Evolutionary conservation across 2,329 filamentous ascomycete species (phyloP), one percentile per base, ranked within the genome.

Genomic region (Chaetomium olivaceum): DNA sequence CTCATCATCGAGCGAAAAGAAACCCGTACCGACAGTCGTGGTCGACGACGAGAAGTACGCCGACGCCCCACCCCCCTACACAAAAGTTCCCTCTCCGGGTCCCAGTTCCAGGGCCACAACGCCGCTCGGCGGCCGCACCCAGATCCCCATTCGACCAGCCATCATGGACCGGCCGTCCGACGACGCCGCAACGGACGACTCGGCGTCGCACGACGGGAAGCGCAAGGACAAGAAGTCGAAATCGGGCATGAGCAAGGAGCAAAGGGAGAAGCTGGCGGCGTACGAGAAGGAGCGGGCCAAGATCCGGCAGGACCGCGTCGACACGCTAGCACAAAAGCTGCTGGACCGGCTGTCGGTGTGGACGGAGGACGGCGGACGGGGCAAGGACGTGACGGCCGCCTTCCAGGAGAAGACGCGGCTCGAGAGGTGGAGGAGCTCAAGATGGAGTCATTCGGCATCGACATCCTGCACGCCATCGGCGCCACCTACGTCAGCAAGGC

Each of bases 361-460:
- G 94, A 97, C 95, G 6, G 95, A 99, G 82, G n/a, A n/a, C n/a
- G n/a, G 97, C 94, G 3, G 95, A 98, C 80, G 95, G 81, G 87
- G 90, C 55, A 68, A 79, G 16, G 93, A 96, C 72, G 92, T 97
- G 66, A 98, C 94, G 39, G 82, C 81, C 65, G 91, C 95, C 0
- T 99, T 98, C 82, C 89, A 93, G 77, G 92, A 94, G 76, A 97
- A 99, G 86, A 97, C 91, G 71, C 87, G 89, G 50, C 87, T 98
- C 50, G 95, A 99, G 95, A 99, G 80, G 92, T 96, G 29, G 95
- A 99, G 81, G 96, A 98, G 76, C 83, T 99, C 73, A 99, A 98
- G 84, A 99, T 99, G 92, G 95, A 99, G 80, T 96, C 91, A 0
- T 99, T 99, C 73, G 95, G 95, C 60, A 84, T 99, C 51, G 95